A percentile compares a stretch with the other conserved stretches of the same genome.
Conservation (phyloP, 768 basidiomycete genomes). For the Nidularia pulvinata region DNA sequence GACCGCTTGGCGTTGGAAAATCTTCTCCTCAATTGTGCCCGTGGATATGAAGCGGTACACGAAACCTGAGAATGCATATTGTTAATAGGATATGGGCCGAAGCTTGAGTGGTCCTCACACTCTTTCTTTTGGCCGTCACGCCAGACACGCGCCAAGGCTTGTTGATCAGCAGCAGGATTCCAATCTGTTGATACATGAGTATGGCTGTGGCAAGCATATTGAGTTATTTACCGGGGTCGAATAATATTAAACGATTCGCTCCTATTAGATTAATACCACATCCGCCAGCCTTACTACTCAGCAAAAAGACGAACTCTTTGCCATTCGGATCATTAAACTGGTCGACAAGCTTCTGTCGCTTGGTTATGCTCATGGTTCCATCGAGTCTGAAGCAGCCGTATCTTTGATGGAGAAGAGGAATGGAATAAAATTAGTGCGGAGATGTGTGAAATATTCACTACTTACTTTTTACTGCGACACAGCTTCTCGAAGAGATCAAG, state of each 20-base stretch:
- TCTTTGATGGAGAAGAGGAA: conserved; percentile 32
- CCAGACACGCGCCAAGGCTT: conserved; percentile 98
- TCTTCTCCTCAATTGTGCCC: conserved; percentile 98
- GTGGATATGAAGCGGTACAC: conserved; percentile 98
- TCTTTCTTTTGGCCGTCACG: conserved; percentile 99
- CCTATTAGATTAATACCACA: conserved; percentile 98
- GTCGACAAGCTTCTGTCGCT: conserved; percentile 95
- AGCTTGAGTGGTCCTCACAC: conserved; percentile 50
- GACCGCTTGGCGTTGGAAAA: conserved; percentile 95
- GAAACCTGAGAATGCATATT: conserved; percentile 58
- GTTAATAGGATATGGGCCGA: background rate
- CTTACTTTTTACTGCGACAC: conserved; percentile 82
- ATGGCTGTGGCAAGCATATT: background rate
- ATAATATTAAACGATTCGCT: conserved; percentile 92
- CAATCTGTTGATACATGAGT: conserved; percentile 60
- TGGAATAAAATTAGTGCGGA: background rate
- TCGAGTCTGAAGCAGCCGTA: conserved; percentile 94
- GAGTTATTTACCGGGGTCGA: conserved; percentile 76
- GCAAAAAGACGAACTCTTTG: conserved; percentile 92
- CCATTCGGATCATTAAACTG: conserved; percentile 94
- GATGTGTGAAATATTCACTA: background rate
- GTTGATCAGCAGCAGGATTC: conserved; percentile 99
- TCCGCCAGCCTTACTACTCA: conserved; percentile 95
- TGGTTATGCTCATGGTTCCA: conserved; percentile 89
- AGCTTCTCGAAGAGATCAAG: conserved; percentile 92